Evolutionary conservation across 2,329 filamentous ascomycete species (phyloP), one percentile per base, ranked within the genome.

Genomic region (Aspergillus nomiae): DNA sequence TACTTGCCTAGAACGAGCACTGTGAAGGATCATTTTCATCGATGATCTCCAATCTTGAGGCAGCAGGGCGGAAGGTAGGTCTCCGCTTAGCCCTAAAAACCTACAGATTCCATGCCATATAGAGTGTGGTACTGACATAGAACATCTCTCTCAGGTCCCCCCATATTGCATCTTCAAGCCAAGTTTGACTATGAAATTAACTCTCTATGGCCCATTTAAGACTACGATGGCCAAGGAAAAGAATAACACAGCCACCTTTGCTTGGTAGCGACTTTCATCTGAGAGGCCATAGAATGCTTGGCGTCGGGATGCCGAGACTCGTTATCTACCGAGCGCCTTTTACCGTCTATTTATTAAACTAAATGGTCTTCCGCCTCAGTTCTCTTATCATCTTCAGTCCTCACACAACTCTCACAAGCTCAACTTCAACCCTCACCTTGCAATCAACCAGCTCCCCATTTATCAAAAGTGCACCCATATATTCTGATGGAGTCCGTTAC

Each of bases 401-500:
- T 46, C 43, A 16, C 43, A 10, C 41, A 46, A 14, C 10, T 24
- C 24, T 46, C 43, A 4, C 9, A 24, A 46, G 43, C 10, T n/a
- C 21, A 28, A 9, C 24, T 26, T 11, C 21, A 8, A 7, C 26
- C 26, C 16, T 8, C 21, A 48, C 21, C 14, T 7, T 24, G 21
- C 45, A 26, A 48, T 50, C 30, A 7, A 28, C 26, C 14, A 28
- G n/a, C 4, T 16, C 3, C 2, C 16, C 24, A 10, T 7, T 14
- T 3, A 30, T 8, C 3, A 19, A 50, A 5, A 12, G 16, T 50
- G 16, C 10, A 12, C 21, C 34, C 8, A 51, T 51, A 51, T 14
- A 14, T 55, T 24, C 54, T 61, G 21, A 61, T 61, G 53, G 45
- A 57, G 53, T 61, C 45, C 19, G 26, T 38, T 61, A 11, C 11